Conservation (phyloP, 352 stramenopile species). For the Phytophthora lateralis region DNA sequence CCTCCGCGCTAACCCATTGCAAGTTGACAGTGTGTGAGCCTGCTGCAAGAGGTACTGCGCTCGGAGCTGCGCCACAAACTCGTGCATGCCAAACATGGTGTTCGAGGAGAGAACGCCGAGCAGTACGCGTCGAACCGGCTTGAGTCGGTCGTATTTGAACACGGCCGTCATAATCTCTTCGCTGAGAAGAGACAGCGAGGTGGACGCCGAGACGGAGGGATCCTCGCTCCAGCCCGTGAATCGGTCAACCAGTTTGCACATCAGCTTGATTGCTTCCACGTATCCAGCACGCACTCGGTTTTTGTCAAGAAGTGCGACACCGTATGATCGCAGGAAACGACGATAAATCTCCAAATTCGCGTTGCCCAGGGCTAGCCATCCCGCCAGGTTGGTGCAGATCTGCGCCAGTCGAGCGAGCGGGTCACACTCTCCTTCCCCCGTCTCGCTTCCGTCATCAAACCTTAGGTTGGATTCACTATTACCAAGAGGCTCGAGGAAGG, state of each 20-base stretch:
- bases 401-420: constrained; percentile 23
- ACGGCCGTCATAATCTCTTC: constrained; percentile 45
- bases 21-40: not conserved
- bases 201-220: constrained; percentile 7
- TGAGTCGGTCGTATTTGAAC: constrained; percentile 41
- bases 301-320: constrained; percentile 37
- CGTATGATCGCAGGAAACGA: constrained; percentile 27
- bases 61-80: constrained; percentile 46
- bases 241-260: constrained; percentile 35
- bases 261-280: constrained; percentile 32
- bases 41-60: constrained; percentile 34
- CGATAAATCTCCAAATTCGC: constrained; percentile 37
- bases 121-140: constrained; percentile 32
- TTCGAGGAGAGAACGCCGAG: constrained; percentile 36
- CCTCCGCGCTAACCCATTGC: not conserved
- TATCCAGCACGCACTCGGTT: constrained; percentile 34
- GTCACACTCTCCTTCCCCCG: constrained; percentile 3
- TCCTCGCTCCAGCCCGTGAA: constrained; percentile 22
- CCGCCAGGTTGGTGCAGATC: constrained; percentile 32
- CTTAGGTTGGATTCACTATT: not conserved
- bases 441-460: not conserved
- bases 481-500: constrained; percentile 24
- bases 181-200: constrained; percentile 27
- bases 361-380: constrained; percentile 38
- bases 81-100: constrained; percentile 42